Conservation (phyloP, 2,329 filamentous ascomycete genomes). For the Xylaria sp. region DNA sequence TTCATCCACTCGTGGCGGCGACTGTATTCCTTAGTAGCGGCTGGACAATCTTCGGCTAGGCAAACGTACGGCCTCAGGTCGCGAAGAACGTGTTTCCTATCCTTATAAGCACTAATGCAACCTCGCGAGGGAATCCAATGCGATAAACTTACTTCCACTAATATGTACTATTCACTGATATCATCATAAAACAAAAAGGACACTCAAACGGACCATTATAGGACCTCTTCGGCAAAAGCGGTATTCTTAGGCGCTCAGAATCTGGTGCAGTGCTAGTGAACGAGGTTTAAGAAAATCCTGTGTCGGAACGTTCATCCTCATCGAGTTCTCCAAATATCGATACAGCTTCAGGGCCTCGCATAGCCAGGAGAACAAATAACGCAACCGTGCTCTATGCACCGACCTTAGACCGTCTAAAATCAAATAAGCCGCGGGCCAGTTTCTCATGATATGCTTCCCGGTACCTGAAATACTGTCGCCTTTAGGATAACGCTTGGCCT, state of each 20-base stretch:
- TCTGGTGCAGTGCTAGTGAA: slow-evolving; percentile 45
- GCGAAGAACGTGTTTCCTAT: slow-evolving; percentile 52
- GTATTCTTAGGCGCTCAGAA: slow-evolving; percentile 39
- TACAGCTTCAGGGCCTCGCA: slow-evolving; percentile 31
- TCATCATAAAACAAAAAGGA: slow-evolving; percentile 54
- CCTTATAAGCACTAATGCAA: neutral
- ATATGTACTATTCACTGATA: slow-evolving; percentile 43
- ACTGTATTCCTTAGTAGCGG: slow-evolving; percentile 39
- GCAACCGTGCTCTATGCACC: slow-evolving; percentile 40
- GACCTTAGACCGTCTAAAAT: slow-evolving; percentile 31
- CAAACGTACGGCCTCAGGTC: slow-evolving; percentile 56
- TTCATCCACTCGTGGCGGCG: slow-evolving; percentile 43
- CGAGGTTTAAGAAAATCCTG: slow-evolving; percentile 47
- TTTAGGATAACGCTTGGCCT: slow-evolving; percentile 50
- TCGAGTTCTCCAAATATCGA: slow-evolving; percentile 29
- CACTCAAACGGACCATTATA: slow-evolving; percentile 52
- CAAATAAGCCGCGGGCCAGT: slow-evolving; percentile 43
- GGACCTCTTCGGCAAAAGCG: slow-evolving; percentile 42
- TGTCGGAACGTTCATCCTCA: slow-evolving; percentile 43
- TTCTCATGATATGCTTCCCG: slow-evolving; percentile 52
- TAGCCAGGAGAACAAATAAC: slow-evolving; percentile 40
- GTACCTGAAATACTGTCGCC: slow-evolving; percentile 54
- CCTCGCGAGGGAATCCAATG: neutral
- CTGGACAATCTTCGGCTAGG: slow-evolving; percentile 45
- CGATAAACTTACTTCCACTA: slow-evolving; percentile 49